Evolutionary conservation across 345 rosid genomes (phyloP), one percentile per base, ranked within the genome.

Genomic region (Anacardium occidentale): DNA sequence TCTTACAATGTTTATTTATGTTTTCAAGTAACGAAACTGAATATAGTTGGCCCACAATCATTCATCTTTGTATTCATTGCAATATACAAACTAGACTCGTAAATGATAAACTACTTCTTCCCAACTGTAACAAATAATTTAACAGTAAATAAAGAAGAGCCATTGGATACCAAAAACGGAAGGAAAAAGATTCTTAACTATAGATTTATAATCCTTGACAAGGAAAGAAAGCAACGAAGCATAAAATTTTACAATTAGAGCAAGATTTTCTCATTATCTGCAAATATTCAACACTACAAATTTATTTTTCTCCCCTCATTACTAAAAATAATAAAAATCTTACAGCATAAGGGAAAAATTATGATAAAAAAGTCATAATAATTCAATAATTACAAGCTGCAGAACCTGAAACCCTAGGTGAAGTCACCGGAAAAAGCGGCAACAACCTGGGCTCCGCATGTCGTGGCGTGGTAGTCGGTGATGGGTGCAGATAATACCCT

Each of bases 361-460:
- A n/a, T n/a, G n/a, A n/a, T n/a, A n/a, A n/a, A n/a, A n/a, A n/a
- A n/a, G n/a, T n/a, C n/a, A 22, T 12, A 32, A n/a, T 22, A 11
- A 64, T 67, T 81, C 74, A 77, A 48, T 84, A 76, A 58, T 81
- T 63, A 79, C 89, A 80, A 37, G 83, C 75, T 52, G 84, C 76
- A 71, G 91, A 83, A 85, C 90, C 92, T 80, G 93, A 82, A 66
- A 85, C 84, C 74, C 97, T 81, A 14, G 97, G 98, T 5, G 99
- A 92, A 24, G 91, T 87, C 22, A 91, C 88, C 20, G 98, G 98
- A 63, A 93, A 95, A 13, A 95, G 94, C 57, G 97, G 94, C 79
- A 95, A 79, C 70, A 95, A 83, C 44, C 89, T 83, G 1, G 94
- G 98, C 84, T 92, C 96, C 13, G 83, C 47, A 37, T 88, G 94